Base-by-base conservation (phyloP, 345 rosid species). In the Bruguiera parviflora region DNA sequence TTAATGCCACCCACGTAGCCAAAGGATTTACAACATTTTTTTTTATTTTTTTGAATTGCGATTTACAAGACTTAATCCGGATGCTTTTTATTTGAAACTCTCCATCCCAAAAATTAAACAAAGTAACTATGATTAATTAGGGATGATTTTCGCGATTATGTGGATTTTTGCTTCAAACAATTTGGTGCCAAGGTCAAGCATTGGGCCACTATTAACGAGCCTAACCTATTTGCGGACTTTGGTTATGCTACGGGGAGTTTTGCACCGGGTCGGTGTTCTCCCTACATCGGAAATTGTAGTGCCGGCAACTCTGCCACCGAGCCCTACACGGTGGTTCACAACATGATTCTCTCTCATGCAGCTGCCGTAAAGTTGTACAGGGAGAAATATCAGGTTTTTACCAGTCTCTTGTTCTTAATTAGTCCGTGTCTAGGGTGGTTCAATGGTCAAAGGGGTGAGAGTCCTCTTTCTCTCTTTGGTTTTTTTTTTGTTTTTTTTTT, bases 151-250 rank as follows among this genome's bases (percentile, higher is more conserved):
- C 69, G 71, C 0, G 83, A 80, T 25, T 84, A 71, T 66, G 85
- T 77, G 5, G 86, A 84, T 32, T 29, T 84, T 16, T 84, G 84
- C 68, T 84, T 84, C 63, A 63, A 75, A 67, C 65, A 6, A 53
- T 84, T 78, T 62, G 88, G 84, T 16, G 84, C 76, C 46, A 78
- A 84, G 73, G 86, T 84, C 20, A 84, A 82, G 58, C 78, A 82
- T 31, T 84, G 88, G 88, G 56, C 73, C 51, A 79, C 84, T 7
- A 0, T 84, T n/a, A 84, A 84, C 21, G 88, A 84, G 64, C 88
- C 86, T 8, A 67, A 76, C 20, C 73, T 72, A 55, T 76, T 74
- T 55, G 62, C 67, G 6, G 8, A 29, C 5, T 27, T 19, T 22
- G 77, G 77, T 1, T 73, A 66, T 46, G 61, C 61, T 3, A 16